Conservation (phyloP, 208 protist species). For the Porcisia hertigi region DNA sequence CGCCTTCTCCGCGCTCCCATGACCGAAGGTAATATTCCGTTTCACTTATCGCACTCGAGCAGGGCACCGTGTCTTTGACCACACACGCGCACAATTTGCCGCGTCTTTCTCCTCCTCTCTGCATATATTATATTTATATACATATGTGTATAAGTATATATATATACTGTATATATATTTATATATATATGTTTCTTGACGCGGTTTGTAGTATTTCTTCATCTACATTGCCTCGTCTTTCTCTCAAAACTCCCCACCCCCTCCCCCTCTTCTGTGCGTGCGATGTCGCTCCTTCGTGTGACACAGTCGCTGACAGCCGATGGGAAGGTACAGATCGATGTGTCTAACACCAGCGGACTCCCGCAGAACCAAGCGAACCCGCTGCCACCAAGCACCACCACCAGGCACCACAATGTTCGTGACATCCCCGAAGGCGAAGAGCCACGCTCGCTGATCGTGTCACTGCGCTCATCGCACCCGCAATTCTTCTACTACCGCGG, state of each 20-base stretch:
- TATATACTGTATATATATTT: not conserved
- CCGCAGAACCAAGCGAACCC: not conserved
- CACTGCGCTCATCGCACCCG: slow-evolving; percentile 67
- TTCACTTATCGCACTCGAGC: too few species aligned
- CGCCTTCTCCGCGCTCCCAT: too few species aligned
- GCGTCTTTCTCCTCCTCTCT: not conserved
- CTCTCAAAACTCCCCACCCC: not conserved
- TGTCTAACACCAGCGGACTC: slow-evolving; percentile 36
- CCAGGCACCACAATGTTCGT: not conserved
- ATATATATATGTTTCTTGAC: too few species aligned
- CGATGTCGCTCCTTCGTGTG: slow-evolving; percentile 39
- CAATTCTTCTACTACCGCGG: slow-evolving; percentile 49
- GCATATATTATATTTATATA: not conserved
- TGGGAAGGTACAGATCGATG: slow-evolving; percentile 36
- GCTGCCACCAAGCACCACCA: not conserved
- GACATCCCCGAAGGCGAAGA: slow-evolving; percentile 23
- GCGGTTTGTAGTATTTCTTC: too few species aligned
- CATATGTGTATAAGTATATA: not conserved
- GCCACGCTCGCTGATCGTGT: slow-evolving; percentile 62
- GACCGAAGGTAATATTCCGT: too few species aligned
- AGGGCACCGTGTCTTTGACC: too few species aligned
- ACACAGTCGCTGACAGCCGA: slow-evolving; percentile 35
- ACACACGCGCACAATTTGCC: too few species aligned
- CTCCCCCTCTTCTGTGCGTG: not conserved
- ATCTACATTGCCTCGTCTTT: too few species aligned